phyloP scores from a whole-genome alignment of 179 eudicot genomes.

The Beta lomatogona region DNA sequence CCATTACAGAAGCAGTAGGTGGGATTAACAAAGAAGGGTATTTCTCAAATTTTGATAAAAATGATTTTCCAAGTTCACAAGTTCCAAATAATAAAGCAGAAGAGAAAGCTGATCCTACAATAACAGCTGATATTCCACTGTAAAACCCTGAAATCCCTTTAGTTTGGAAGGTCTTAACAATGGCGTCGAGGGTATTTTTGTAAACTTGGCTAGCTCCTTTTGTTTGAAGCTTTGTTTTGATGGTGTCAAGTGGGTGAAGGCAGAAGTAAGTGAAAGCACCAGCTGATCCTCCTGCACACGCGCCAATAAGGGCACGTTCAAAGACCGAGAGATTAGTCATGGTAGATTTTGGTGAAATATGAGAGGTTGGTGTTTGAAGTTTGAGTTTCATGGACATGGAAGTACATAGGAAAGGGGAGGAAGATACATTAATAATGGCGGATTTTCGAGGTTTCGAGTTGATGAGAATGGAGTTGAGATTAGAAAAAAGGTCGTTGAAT shows the following conservation, averaged over 20 bases:
- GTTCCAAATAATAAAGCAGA: slow-evolving; percentile 88
- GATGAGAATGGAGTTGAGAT: slow-evolving; percentile 55
- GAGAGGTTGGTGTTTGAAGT: slow-evolving; percentile 32
- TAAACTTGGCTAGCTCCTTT: slow-evolving; percentile 77
- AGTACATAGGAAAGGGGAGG: slow-evolving; percentile 44
- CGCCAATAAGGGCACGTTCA: slow-evolving; percentile 76
- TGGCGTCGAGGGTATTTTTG: slow-evolving; percentile 60
- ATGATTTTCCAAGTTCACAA: slow-evolving; percentile 83
- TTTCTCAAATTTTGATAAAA: slow-evolving; percentile 50
- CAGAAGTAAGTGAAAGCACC: slow-evolving; percentile 85
- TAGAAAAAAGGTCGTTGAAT: slow-evolving; percentile 53
- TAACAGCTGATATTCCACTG: slow-evolving; percentile 82
- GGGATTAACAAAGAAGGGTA: slow-evolving; percentile 68
- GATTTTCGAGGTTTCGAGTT: slow-evolving; percentile 25
- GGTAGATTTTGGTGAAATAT: slow-evolving; percentile 42
- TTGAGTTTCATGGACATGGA: slow-evolving; percentile 44
- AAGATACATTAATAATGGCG: background rate
- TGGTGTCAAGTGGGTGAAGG: slow-evolving; percentile 81
- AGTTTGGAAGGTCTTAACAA: slow-evolving; percentile 61
- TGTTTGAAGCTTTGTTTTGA: slow-evolving; percentile 88
- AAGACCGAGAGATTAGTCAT: slow-evolving; percentile 47
- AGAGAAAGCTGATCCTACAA: slow-evolving; percentile 75
- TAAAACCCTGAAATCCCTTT: slow-evolving; percentile 82
- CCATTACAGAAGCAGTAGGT: slow-evolving; percentile 89
- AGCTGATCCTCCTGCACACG: slow-evolving; percentile 73